phyloP scores from a whole-genome alignment of 441 rosid genomes.

The Melastoma candidum region DNA sequence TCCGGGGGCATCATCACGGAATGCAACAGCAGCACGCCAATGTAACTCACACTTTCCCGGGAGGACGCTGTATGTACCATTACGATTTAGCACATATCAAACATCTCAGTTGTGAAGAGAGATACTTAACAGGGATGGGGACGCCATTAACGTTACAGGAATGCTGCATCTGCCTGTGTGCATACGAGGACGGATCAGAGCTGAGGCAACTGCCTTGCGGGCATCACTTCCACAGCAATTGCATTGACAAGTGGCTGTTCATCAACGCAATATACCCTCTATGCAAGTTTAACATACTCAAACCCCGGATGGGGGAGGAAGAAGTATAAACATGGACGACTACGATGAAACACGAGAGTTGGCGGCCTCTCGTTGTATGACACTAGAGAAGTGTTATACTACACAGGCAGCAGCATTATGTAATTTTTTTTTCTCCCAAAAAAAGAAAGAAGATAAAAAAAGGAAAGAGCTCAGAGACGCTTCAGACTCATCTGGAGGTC shows the following conservation, averaged over 20 bases:
- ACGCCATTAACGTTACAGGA: constrained; percentile 25
- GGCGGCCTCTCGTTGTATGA: constrained; percentile 17
- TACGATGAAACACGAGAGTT: too few species aligned
- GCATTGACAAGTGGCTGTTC: constrained; percentile 55
- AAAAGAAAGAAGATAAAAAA: too few species aligned
- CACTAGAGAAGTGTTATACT: constrained; percentile 12
- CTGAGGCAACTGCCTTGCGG: constrained; percentile 49
- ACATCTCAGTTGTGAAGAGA: background rate
- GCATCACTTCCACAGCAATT: constrained; percentile 54
- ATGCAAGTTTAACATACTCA: constrained; percentile 61
- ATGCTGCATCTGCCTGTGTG: constrained; percentile 57
- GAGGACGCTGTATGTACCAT: constrained; percentile 49
- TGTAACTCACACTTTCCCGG: constrained; percentile 27
- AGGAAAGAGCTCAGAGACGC: too few species aligned
- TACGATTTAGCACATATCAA: background rate
- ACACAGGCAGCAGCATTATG: too few species aligned
- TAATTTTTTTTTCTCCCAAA: constrained; percentile 13
- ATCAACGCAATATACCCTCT: constrained; percentile 62
- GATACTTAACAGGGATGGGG: background rate
- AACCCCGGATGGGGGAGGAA: constrained; percentile 25
- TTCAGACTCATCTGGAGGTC: too few species aligned
- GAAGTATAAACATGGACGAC: constrained; percentile 8
- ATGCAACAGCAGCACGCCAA: constrained; percentile 28
- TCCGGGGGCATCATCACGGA: constrained; percentile 45
- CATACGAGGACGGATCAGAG: constrained; percentile 47